Evolutionary conservation across 129 eudicot species (phyloP).

Genomic region (Glebionis coronaria): DNA sequence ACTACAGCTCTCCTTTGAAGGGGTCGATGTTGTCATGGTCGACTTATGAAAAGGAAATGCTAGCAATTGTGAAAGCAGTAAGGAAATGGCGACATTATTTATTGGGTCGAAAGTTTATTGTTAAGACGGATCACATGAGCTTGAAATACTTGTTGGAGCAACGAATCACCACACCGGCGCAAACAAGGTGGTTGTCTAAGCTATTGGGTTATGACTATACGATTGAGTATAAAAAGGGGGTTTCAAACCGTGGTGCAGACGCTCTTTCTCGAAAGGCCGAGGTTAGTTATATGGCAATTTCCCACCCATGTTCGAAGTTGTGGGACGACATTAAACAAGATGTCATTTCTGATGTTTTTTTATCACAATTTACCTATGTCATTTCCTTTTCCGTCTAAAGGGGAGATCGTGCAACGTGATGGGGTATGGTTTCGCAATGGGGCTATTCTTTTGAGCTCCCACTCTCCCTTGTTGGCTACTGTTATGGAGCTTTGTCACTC

Average conservation of each 20-base stretch:
- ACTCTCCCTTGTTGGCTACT: too few relatives aligned
- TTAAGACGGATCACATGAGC: neutral
- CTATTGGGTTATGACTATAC: slow-evolving; percentile 2
- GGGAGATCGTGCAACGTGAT: neutral
- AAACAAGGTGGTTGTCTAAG: slow-evolving; percentile 14
- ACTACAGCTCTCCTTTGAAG: too few relatives aligned
- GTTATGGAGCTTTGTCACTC: too few relatives aligned
- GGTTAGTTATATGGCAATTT: neutral
- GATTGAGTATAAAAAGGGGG: slow-evolving; percentile 17
- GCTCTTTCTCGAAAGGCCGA: neutral
- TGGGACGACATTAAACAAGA: neutral
- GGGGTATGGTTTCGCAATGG: neutral
- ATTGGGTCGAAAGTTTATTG: neutral
- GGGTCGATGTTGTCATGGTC: too few relatives aligned
- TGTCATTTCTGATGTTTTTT: neutral
- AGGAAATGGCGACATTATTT: slow-evolving; percentile 7
- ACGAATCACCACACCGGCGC: slow-evolving; percentile 5
- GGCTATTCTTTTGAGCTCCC: neutral
- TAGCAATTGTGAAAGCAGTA: slow-evolving; percentile 1
- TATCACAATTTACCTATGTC: neutral
- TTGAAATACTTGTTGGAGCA: slow-evolving; percentile 7
- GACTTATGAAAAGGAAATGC: slow-evolving; percentile 3
- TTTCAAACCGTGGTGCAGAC: slow-evolving; percentile 6
- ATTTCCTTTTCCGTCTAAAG: neutral
- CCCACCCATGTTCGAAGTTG: neutral